These are phyloP conservation scores for Alternaria arbusti DNA, from an alignment of 2,329 filamentous ascomycete species.

Conservation along the genomic window DNA sequence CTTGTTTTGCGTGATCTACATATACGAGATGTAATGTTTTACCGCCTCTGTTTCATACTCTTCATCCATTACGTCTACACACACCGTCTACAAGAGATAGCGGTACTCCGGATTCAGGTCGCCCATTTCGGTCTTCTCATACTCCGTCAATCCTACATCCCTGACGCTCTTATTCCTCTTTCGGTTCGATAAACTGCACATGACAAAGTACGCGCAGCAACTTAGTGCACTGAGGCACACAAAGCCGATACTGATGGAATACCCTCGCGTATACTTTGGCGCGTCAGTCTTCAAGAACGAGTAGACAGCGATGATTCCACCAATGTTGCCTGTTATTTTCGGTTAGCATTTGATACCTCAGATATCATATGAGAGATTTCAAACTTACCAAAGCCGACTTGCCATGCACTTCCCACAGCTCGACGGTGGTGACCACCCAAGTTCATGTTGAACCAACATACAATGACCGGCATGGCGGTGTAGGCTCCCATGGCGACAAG, in stretches of 20 bases:
- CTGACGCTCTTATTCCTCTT: constrained; percentile 58
- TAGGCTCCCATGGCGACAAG: constrained; percentile 81
- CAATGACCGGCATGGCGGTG: constrained; percentile 84
- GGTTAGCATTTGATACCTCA: not conserved
- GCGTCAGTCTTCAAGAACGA: constrained; percentile 64
- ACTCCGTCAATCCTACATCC: constrained; percentile 62
- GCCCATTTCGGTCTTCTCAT: constrained; percentile 67
- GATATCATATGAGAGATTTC: not conserved
- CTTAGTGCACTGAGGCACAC: constrained; percentile 69
- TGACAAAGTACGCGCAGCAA: constrained; percentile 66
- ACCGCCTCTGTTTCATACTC: not conserved
- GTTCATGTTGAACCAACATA: constrained; percentile 64
- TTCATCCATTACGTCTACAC: not conserved
- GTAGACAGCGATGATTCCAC: constrained; percentile 60
- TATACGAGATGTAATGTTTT: not conserved
- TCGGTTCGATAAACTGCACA: constrained; percentile 67
- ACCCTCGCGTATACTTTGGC: constrained; percentile 73
- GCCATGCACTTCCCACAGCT: constrained; percentile 57
- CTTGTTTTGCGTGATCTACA: not conserved
- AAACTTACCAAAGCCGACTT: constrained; percentile 45
- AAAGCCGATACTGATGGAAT: constrained; percentile 78
- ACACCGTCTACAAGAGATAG: constrained; percentile 58
- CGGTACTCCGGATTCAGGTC: constrained; percentile 67
- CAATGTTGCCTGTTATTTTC: constrained; percentile 53
- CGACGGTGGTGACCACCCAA: constrained; percentile 59